Evolutionary conservation across 768 basidiomycete species (phyloP).

Genomic region (Boletellus sp.): DNA sequence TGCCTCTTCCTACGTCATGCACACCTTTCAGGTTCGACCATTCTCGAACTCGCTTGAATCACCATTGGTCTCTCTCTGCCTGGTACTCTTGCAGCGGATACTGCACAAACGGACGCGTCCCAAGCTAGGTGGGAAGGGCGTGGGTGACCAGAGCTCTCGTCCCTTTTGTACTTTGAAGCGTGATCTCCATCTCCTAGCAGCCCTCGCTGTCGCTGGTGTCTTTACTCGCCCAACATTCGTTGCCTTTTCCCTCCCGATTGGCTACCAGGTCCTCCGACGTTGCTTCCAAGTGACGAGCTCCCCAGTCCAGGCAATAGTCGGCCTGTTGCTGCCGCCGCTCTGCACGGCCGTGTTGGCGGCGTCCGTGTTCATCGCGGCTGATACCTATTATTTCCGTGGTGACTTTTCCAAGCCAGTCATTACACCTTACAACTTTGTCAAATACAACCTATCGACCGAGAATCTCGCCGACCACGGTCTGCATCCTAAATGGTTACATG

Average conservation of each 20-base stretch:
- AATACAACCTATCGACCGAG: conserved; percentile 34
- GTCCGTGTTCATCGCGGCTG: conserved; percentile 22
- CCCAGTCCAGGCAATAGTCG: neutral
- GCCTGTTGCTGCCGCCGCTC: conserved; percentile 19
- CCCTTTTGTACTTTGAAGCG: conserved; percentile 1
- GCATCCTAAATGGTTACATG: conserved; percentile 40
- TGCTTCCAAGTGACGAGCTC: conserved; percentile 12
- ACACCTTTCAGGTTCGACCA: conserved; percentile 38
- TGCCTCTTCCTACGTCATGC: conserved; percentile 35
- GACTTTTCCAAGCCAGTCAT: conserved; percentile 20
- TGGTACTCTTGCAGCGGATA: conserved; percentile 25
- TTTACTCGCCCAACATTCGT: conserved; percentile 38
- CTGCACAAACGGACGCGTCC: neutral
- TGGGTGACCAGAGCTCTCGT: neutral
- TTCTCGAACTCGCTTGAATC: conserved; percentile 40
- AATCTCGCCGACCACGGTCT: conserved; percentile 39
- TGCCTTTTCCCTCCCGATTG: conserved; percentile 32
- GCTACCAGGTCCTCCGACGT: conserved; percentile 21
- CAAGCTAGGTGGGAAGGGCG: neutral
- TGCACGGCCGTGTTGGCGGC: conserved; percentile 17
- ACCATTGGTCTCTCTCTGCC: conserved; percentile 27
- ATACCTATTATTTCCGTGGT: conserved; percentile 34
- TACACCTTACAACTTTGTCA: conserved; percentile 38
- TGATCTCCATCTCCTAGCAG: conserved; percentile 25
- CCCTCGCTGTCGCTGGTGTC: conserved; percentile 26